Percentiles rank a stretch among this genome's conserved stretches.
Evolutionary conservation across 2,329 filamentous ascomycete species (phyloP).

Genomic region (Talaromyces funiculosus): DNA sequence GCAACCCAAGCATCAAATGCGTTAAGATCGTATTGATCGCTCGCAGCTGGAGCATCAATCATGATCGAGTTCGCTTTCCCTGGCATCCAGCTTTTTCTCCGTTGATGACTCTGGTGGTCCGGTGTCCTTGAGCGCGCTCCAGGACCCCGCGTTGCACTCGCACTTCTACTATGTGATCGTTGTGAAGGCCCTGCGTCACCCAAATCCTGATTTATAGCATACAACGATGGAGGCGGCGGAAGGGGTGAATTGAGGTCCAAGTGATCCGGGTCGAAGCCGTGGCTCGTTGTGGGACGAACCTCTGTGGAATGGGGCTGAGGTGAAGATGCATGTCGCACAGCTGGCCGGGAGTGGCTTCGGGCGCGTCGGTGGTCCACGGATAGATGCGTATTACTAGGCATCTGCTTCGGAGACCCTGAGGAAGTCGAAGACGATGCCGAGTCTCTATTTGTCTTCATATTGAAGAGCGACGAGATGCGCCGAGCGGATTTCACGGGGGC

Average conservation of each 20-base stretch:
- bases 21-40: slow-evolving; percentile 22
- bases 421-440: slow-evolving; percentile 22
- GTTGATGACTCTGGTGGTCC: slow-evolving; percentile 20
- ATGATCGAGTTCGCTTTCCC: slow-evolving; percentile 24
- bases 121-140: slow-evolving; percentile 25
- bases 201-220: slow-evolving; percentile 33
- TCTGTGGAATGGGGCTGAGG: slow-evolving; percentile 26
- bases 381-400: slow-evolving; percentile 17
- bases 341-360: slow-evolving; percentile 28
- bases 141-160: slow-evolving; percentile 7
- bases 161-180: slow-evolving; percentile 28
- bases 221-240: slow-evolving; percentile 37
- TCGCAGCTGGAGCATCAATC: neutral
- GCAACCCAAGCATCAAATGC: slow-evolving; percentile 52
- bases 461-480: slow-evolving; percentile 44
- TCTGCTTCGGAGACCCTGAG: slow-evolving; percentile 24
- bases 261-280: slow-evolving; percentile 20
- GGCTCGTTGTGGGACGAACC: slow-evolving; percentile 22
- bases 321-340: slow-evolving; percentile 29
- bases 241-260: slow-evolving; percentile 27
- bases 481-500: slow-evolving; percentile 40
- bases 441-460: slow-evolving; percentile 31
- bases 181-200: slow-evolving; percentile 23
- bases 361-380: slow-evolving; percentile 17
- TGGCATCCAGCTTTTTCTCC: slow-evolving; percentile 42